phyloP scores from a whole-genome alignment of 345 rosid genomes.

The Cardamine chenopodiifolia region DNA sequence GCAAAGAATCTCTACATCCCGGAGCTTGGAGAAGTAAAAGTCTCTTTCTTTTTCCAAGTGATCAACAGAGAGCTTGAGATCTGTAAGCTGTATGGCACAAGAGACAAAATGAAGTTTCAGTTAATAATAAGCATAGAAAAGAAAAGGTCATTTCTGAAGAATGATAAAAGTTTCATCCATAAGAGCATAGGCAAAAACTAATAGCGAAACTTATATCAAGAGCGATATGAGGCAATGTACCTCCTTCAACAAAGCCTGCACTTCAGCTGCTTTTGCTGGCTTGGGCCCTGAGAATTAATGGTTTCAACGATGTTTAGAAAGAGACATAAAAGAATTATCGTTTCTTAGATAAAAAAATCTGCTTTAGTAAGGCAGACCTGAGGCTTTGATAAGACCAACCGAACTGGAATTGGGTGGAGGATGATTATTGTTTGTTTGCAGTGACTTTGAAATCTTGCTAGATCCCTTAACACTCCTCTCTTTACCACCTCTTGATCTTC shows the following conservation, averaged over 20 bases:
- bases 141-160: neutral
- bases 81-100: slow-evolving; percentile 56
- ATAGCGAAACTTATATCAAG: neutral
- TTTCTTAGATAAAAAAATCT: neutral
- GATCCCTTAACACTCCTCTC: slow-evolving; percentile 52
- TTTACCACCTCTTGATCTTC: slow-evolving; percentile 80
- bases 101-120: neutral
- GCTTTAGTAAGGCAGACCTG: slow-evolving; percentile 8
- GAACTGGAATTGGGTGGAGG: slow-evolving; percentile 29
- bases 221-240: slow-evolving; percentile 41
- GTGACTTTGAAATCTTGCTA: slow-evolving; percentile 67
- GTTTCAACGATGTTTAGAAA: slow-evolving; percentile 15
- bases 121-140: neutral
- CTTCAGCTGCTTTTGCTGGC: slow-evolving; percentile 53
- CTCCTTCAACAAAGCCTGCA: slow-evolving; percentile 75
- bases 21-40: slow-evolving; percentile 83
- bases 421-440: slow-evolving; percentile 66
- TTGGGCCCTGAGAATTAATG: slow-evolving; percentile 53
- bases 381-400: slow-evolving; percentile 29
- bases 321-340: neutral
- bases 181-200: neutral
- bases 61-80: slow-evolving; percentile 76
- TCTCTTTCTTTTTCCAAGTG: slow-evolving; percentile 87
- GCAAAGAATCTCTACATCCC: slow-evolving; percentile 84
- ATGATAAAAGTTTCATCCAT: neutral